phyloP scores from a whole-genome alignment of 805 yeast genomes.

The Suhomyces prunicola region DNA sequence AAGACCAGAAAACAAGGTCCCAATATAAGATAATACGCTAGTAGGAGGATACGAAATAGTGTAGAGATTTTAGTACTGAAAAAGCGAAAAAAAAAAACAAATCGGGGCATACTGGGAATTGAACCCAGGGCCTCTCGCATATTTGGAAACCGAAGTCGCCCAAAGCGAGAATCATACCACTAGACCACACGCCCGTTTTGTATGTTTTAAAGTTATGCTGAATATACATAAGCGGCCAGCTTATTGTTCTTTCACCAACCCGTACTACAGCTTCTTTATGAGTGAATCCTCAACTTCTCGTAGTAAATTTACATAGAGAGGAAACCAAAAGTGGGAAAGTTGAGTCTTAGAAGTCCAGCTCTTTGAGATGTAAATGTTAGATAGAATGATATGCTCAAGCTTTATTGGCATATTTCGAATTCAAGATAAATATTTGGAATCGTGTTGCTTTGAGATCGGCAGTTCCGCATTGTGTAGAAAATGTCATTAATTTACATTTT shows the following conservation, averaged over 20 bases:
- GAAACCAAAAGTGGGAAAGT: neutral
- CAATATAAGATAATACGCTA: too few relatives aligned
- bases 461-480: too few relatives aligned
- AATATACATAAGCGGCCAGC: neutral
- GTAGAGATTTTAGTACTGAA: too few relatives aligned
- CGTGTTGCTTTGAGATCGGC: too few relatives aligned
- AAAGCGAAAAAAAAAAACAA: conserved; percentile 8
- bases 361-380: too few relatives aligned
- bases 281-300: neutral
- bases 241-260: neutral
- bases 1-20: neutral
- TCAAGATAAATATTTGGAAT: too few relatives aligned
- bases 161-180: conserved; percentile 26
- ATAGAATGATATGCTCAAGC: too few relatives aligned
- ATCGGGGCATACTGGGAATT: conserved; percentile 31
- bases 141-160: conserved; percentile 13
- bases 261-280: neutral
- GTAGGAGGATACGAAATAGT: neutral
- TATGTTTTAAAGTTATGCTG: neutral
- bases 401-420: too few relatives aligned
- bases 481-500: too few relatives aligned
- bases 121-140: conserved; percentile 35
- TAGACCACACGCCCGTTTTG: conserved; percentile 19
- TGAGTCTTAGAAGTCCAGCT: neutral
- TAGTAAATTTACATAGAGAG: neutral